phyloP scores from a whole-genome alignment of 2,329 filamentous ascomycete species.

The Penicillium sp. region DNA sequence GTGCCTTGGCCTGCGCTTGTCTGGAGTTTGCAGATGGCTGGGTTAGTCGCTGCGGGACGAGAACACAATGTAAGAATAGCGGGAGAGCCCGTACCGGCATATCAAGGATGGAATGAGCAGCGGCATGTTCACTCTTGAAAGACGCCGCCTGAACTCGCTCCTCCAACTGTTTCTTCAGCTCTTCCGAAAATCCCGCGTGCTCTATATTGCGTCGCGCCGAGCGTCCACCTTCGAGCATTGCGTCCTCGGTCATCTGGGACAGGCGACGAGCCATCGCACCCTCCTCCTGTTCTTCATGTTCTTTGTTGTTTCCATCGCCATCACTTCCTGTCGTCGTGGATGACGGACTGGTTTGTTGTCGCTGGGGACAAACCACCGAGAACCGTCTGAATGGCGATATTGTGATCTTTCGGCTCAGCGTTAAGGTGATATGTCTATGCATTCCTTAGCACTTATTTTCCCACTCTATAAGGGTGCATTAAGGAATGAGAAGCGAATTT shows the following conservation, averaged over 20 bases:
- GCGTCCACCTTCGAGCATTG: constrained; percentile 54
- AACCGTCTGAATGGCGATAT: constrained; percentile 18
- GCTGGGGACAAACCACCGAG: constrained; percentile 23
- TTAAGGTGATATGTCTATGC: constrained; percentile 16
- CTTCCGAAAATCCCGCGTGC: constrained; percentile 62
- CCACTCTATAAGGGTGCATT: too few relatives aligned
- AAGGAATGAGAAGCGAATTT: too few relatives aligned
- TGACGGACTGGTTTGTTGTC: constrained; percentile 23
- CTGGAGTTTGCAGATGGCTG: constrained; percentile 21
- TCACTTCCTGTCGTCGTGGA: constrained; percentile 13
- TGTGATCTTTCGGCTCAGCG: constrained; percentile 12
- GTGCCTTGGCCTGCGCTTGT: constrained; percentile 66
- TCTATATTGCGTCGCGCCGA: constrained; percentile 57
- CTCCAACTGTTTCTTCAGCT: constrained; percentile 57
- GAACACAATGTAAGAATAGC: too few relatives aligned
- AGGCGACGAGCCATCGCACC: constrained; percentile 60
- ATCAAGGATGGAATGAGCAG: constrained; percentile 53
- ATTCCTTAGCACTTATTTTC: constrained; percentile 12
- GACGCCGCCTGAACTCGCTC: constrained; percentile 57
- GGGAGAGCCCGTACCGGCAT: constrained; percentile 45
- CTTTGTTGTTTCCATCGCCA: constrained; percentile 8
- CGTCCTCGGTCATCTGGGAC: constrained; percentile 60
- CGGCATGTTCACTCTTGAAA: constrained; percentile 54
- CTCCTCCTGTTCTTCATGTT: constrained; percentile 36
- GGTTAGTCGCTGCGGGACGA: neutral